Evolutionary conservation across 2,329 filamentous ascomycete genomes (phyloP), one percentile per base, ranked within the genome.

Genomic region (Mycocentrospora acerina): DNA sequence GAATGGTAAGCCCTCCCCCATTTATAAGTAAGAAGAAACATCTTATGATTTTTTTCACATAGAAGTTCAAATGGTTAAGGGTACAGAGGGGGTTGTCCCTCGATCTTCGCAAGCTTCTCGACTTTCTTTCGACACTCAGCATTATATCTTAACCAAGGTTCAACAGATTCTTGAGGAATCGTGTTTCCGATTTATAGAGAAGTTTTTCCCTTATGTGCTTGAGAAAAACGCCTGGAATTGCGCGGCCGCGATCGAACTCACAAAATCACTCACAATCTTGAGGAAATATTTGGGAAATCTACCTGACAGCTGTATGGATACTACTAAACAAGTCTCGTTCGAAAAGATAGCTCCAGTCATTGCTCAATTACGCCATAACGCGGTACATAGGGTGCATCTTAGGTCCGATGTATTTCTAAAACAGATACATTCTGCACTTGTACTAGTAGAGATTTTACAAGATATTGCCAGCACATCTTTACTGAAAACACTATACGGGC

Each of bases 221-320:
- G 18, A 14, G 7, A 10, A 19, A 7, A 3, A 25, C 18, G 25
- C 7, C 12, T 38, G 36, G 36, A 38, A 10, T 8, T 38, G 29
- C 24, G 36, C 29, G 24, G 36, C 36, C 33, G 36, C 36, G 4
- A n/a, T 38, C 8, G 36, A 38, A 28, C 29, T 38, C 2, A 38
- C 36, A 16, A 33, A 33, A 15, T 32, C 22, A 17, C 24, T 38
- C 13, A 24, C 7, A 3, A 22, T 38, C 12, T 32, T 38, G 11
- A 16, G 19, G 15, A 24, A 28, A n/a, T 16, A 29, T 16, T 7
- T 38, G 7, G 17, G 22, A 8, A n/a, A 8, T 24, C 31, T 40
- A 8, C 37, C 37, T 19, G 24, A 26, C 4, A 26, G 3, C 16
- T 40, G 37, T 24, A 40, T 40, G 16, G 28, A 35, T 24, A 27